phyloP scores from a whole-genome alignment of 2,329 filamentous ascomycete species.

The Ophiostoma tasmaniense region DNA sequence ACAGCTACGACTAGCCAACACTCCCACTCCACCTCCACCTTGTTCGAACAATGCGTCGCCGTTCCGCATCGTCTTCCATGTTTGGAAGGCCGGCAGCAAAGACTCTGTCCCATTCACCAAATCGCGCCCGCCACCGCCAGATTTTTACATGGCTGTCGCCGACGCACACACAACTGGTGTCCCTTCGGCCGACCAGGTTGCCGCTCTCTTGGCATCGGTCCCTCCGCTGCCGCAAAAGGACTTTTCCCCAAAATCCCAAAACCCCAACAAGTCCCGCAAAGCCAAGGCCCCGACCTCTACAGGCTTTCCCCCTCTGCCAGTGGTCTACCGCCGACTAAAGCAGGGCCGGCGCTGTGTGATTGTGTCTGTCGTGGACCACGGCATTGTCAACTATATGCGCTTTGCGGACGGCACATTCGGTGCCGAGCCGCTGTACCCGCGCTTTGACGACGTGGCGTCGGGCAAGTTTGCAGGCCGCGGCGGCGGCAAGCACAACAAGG shows the following conservation, averaged over 20 bases:
- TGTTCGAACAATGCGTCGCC: slow-evolving; percentile 20
- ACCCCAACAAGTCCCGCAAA: neutral
- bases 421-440: slow-evolving; percentile 61
- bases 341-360: slow-evolving; percentile 78
- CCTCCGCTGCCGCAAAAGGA: slow-evolving; percentile 51
- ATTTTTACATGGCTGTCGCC: slow-evolving; percentile 78
- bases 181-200: slow-evolving; percentile 65
- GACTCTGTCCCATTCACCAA: slow-evolving; percentile 59
- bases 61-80: slow-evolving; percentile 51
- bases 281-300: neutral
- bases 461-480: slow-evolving; percentile 23
- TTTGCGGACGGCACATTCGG: slow-evolving; percentile 74
- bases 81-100: slow-evolving; percentile 14
- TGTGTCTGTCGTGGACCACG: slow-evolving; percentile 81
- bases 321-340: slow-evolving; percentile 68
- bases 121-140: slow-evolving; percentile 64
- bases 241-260: neutral
- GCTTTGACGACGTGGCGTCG: slow-evolving; percentile 37
- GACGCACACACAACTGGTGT: slow-evolving; percentile 63
- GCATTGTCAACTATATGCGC: slow-evolving; percentile 78
- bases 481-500: slow-evolving; percentile 24
- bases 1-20: slow-evolving; percentile 42
- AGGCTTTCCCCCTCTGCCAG: neutral
- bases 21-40: slow-evolving; percentile 21
- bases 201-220: slow-evolving; percentile 61